Percentiles rank a stretch among this genome's conserved stretches.
phyloP scores from a whole-genome alignment of 306 rosid genomes.

The Cucurbita maxima region DNA sequence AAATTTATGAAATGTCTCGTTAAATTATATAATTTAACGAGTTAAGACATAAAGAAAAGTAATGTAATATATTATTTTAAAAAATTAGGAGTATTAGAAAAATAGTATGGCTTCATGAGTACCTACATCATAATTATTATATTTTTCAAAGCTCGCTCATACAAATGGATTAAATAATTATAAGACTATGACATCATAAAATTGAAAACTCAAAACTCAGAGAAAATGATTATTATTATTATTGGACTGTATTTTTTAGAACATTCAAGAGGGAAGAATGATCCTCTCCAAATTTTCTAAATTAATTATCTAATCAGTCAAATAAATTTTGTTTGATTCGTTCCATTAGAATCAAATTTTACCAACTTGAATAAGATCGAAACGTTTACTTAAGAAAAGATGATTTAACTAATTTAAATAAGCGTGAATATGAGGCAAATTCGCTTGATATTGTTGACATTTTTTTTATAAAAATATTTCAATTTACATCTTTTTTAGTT shows the following conservation, averaged over 20 bases:
- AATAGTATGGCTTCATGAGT: constrained; percentile 7
- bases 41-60: too few species aligned
- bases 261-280: neutral
- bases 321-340: neutral
- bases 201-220: neutral
- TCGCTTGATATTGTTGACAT: neutral
- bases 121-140: constrained; percentile 13
- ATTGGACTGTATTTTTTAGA: neutral
- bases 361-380: neutral
- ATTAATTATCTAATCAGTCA: neutral
- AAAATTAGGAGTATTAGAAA: neutral
- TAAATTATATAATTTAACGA: too few species aligned
- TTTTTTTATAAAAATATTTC: neutral
- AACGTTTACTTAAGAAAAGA: neutral
- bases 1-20: too few species aligned
- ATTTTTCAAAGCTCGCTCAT: neutral
- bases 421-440: neutral
- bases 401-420: neutral
- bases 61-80: too few species aligned
- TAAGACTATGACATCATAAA: constrained; percentile 1
- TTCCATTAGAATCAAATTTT: neutral
- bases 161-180: neutral
- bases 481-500: neutral
- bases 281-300: too few species aligned
- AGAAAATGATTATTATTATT: neutral